Conservation (phyloP, 805 yeast species). For the Metschnikowia aberdeeniae region DNA sequence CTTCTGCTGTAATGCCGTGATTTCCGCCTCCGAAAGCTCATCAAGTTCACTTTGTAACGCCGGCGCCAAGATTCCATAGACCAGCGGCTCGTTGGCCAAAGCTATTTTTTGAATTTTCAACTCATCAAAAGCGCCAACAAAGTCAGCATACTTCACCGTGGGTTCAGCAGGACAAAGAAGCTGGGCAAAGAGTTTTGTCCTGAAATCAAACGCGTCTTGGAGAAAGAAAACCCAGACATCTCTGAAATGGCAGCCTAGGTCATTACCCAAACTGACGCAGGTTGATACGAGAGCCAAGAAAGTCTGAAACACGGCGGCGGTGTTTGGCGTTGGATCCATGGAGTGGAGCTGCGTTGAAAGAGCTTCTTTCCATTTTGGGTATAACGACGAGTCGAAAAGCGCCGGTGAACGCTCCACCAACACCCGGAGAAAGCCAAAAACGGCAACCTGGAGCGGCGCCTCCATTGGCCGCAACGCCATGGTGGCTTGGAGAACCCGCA, state of each 20-base stretch:
- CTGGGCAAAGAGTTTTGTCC: constrained; percentile 7
- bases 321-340: not conserved
- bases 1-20: not conserved
- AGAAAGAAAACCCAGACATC: constrained; percentile 6
- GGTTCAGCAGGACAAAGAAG: not conserved
- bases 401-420: not conserved
- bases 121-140: not conserved
- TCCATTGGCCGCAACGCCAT: constrained; percentile 17
- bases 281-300: constrained; percentile 10
- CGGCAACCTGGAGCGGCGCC: constrained; percentile 14
- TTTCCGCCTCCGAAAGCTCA: not conserved
- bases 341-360: not conserved
- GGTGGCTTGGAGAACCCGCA: constrained; percentile 23
- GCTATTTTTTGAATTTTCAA: not conserved
- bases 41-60: constrained; percentile 6
- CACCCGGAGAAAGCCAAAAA: constrained; percentile 15
- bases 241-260: not conserved
- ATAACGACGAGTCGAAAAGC: constrained; percentile 9
- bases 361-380: constrained; percentile 21
- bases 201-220: not conserved
- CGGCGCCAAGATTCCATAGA: not conserved
- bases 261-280: constrained; percentile 4
- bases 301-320: constrained; percentile 4
- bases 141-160: not conserved
- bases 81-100: constrained; percentile 1